phyloP scores from a whole-genome alignment of 495 filamentous ascomycete genomes.

The Staphylotrichum longicolle region DNA sequence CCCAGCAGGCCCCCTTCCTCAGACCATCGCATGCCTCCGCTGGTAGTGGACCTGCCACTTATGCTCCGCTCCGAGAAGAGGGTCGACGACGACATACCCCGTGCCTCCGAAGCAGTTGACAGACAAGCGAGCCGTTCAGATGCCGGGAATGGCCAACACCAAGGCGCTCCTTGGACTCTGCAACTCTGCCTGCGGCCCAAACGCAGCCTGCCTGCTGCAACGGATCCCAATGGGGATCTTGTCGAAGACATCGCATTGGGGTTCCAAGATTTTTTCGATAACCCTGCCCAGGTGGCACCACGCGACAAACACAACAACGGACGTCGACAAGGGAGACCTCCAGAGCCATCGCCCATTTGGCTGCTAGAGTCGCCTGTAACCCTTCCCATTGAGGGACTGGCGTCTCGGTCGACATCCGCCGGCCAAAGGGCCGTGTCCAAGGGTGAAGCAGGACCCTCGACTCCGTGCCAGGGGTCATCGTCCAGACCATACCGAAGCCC shows the following conservation, averaged over 20 bases:
- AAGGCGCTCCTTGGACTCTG: not conserved
- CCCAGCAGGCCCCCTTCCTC: not conserved
- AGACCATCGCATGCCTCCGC: not conserved
- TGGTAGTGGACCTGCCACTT: not conserved
- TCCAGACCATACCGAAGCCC: not conserved
- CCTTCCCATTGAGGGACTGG: no score
- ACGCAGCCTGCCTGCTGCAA: not conserved
- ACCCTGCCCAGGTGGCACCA: not conserved
- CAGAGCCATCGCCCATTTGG: no score
- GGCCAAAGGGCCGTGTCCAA: not conserved
- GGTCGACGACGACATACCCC: constrained; percentile 6
- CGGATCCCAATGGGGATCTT: not conserved
- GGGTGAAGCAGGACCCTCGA: not conserved
- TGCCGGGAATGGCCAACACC: not conserved
- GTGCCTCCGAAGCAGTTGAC: constrained; percentile 1
- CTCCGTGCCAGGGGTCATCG: not conserved
- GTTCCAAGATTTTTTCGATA: not conserved
- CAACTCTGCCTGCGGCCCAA: constrained; percentile 11
- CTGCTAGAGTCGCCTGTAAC: no score
- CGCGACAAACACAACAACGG: not conserved
- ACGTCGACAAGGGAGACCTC: no score
- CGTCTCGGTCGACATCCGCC: no score
- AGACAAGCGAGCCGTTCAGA: not conserved
- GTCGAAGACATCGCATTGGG: not conserved
- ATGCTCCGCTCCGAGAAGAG: not conserved